A percentile compares a stretch with the other conserved stretches of the same genome.
Evolutionary conservation across 306 rosid species (phyloP).

Genomic region (Trichosanthes truncata): DNA sequence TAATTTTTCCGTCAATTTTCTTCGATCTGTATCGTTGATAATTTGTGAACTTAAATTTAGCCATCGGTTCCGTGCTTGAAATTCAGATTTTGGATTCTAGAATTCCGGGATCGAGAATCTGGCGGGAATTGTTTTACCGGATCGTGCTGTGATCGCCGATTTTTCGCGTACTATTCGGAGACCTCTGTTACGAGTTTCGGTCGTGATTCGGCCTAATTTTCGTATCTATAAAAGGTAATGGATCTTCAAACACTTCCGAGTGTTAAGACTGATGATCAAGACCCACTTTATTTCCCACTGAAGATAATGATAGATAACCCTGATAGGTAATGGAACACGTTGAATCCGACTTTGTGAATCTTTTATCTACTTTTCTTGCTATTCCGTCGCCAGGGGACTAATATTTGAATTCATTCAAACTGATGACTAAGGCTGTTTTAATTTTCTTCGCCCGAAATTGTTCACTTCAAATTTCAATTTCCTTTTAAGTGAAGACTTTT

Average conservation of each 20-base stretch:
- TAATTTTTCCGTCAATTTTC: background rate
- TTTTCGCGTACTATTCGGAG: background rate
- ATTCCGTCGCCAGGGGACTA: background rate
- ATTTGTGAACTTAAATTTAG: background rate
- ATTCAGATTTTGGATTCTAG: background rate
- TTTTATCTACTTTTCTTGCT: background rate
- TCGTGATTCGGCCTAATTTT: constrained; percentile 4
- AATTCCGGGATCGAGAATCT: constrained; percentile 5
- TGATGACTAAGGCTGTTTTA: background rate
- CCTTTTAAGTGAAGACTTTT: background rate
- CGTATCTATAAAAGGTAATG: constrained; percentile 5
- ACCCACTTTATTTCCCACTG: background rate
- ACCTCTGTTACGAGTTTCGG: background rate
- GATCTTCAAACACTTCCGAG: background rate
- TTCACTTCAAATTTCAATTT: background rate
- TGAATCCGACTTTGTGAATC: background rate
- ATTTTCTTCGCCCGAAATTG: background rate
- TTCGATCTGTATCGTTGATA: background rate
- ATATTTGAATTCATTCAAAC: background rate
- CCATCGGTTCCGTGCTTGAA: constrained; percentile 3
- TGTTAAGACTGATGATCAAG: constrained; percentile 3
- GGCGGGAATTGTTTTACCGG: background rate
- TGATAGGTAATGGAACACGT: background rate
- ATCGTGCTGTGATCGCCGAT: background rate
- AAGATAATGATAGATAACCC: background rate